Conservation (phyloP, 106 monocot species). For the Hemerocallis citrina region DNA sequence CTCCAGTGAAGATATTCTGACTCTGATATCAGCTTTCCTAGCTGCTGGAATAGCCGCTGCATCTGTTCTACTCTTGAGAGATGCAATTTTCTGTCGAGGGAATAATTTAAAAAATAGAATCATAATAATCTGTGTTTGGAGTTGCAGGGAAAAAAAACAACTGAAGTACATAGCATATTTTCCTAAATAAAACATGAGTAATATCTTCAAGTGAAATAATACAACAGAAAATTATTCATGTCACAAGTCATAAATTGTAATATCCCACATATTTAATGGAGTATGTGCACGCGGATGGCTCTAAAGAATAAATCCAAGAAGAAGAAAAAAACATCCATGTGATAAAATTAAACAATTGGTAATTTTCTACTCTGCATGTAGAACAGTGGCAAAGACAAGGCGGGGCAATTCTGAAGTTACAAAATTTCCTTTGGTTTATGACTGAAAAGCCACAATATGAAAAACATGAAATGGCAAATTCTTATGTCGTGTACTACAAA, state of each 20-base stretch:
- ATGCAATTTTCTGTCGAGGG: slow-evolving; percentile 59
- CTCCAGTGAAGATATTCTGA: slow-evolving; percentile 59
- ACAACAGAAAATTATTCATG: background rate
- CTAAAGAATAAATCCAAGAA: too few relatives aligned
- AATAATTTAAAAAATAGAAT: background rate
- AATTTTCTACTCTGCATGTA: too few relatives aligned
- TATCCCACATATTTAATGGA: background rate
- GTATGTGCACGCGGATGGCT: background rate
- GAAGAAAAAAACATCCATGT: too few relatives aligned
- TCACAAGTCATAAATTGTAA: background rate
- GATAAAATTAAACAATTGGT: too few relatives aligned
- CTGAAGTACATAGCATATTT: background rate
- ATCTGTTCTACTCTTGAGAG: slow-evolving; percentile 66
- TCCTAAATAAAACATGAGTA: background rate
- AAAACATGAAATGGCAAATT: too few relatives aligned
- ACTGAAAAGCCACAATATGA: too few relatives aligned
- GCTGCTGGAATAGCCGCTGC: slow-evolving; percentile 77
- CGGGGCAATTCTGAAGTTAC: too few relatives aligned
- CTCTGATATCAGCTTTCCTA: slow-evolving; percentile 66
- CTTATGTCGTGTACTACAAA: too few relatives aligned
- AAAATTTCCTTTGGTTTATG: too few relatives aligned
- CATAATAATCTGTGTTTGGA: background rate
- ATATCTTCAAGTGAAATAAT: background rate
- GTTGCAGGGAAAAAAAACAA: background rate
- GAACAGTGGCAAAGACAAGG: too few relatives aligned